Evolutionary conservation across 2,329 filamentous ascomycete species (phyloP).

Genomic region (Coniochaeta pulveracea): DNA sequence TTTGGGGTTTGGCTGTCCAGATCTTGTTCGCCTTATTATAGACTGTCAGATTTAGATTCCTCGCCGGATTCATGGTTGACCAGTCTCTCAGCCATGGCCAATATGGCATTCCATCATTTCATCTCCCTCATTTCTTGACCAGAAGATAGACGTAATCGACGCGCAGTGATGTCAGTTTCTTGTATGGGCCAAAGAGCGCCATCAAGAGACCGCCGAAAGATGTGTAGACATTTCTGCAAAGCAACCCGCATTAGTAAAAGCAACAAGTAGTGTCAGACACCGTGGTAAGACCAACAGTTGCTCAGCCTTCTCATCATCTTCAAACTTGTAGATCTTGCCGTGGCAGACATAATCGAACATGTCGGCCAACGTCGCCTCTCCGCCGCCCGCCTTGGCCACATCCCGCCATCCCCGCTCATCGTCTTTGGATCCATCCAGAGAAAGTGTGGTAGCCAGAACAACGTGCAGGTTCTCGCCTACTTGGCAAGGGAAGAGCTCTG

Average conservation of each 20-base stretch:
- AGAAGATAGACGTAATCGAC: constrained; percentile 92
- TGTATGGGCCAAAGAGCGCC: constrained; percentile 86
- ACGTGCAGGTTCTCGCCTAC: constrained; percentile 69
- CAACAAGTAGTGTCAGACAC: background rate
- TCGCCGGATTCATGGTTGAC: background rate
- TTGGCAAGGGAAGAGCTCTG: constrained; percentile 72
- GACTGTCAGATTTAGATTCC: constrained; percentile 1
- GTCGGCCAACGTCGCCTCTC: constrained; percentile 56
- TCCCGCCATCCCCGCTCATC: constrained; percentile 76
- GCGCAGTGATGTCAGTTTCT: constrained; percentile 82
- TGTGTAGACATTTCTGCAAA: constrained; percentile 73
- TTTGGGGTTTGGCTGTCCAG: background rate
- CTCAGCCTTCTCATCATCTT: constrained; percentile 67
- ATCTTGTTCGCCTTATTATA: background rate
- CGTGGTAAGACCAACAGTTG: constrained; percentile 59
- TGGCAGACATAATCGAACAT: constrained; percentile 82
- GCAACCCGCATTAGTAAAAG: constrained; percentile 1
- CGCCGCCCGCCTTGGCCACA: constrained; percentile 39
- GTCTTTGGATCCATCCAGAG: constrained; percentile 74
- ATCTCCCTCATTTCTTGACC: constrained; percentile 65
- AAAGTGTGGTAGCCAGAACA: constrained; percentile 73
- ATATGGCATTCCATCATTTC: background rate
- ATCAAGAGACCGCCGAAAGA: constrained; percentile 90
- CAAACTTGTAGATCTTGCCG: constrained; percentile 82
- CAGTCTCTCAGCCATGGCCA: background rate